phyloP scores from a whole-genome alignment of 306 rosid genomes.

The Bauhinia variegata region DNA sequence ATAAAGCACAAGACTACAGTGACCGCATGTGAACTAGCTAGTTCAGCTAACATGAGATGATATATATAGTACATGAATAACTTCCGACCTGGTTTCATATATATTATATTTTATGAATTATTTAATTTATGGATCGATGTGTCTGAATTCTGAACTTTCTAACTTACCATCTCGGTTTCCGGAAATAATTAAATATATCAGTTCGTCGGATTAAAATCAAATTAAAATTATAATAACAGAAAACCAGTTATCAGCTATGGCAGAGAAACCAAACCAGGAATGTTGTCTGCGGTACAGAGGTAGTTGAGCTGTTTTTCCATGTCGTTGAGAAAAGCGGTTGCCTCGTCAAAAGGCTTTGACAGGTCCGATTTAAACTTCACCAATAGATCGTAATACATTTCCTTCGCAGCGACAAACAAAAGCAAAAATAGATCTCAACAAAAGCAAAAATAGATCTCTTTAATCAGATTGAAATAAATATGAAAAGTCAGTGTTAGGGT shows the following conservation, averaged over 20 bases:
- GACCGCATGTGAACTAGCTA: conserved; percentile 30
- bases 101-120: conserved; percentile 20
- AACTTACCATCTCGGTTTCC: conserved; percentile 5
- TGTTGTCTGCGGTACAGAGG: conserved; percentile 44
- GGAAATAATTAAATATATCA: neutral
- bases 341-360: conserved; percentile 62
- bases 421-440: neutral
- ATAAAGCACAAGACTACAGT: conserved; percentile 32
- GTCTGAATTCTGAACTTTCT: neutral
- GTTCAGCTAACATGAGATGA: conserved; percentile 7
- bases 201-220: neutral
- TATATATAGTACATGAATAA: neutral
- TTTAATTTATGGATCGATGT: conserved; percentile 19
- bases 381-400: conserved; percentile 57
- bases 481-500: conserved; percentile 36
- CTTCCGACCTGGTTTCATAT: neutral
- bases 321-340: conserved; percentile 59
- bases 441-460: neutral
- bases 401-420: conserved; percentile 42
- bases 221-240: neutral
- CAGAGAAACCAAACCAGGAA: conserved; percentile 48
- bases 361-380: conserved; percentile 69
- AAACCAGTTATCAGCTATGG: neutral
- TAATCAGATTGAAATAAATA: neutral
- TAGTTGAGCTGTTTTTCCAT: conserved; percentile 71